Conservation (phyloP, 441 rosid species). For the Dalechampia spathulata region DNA sequence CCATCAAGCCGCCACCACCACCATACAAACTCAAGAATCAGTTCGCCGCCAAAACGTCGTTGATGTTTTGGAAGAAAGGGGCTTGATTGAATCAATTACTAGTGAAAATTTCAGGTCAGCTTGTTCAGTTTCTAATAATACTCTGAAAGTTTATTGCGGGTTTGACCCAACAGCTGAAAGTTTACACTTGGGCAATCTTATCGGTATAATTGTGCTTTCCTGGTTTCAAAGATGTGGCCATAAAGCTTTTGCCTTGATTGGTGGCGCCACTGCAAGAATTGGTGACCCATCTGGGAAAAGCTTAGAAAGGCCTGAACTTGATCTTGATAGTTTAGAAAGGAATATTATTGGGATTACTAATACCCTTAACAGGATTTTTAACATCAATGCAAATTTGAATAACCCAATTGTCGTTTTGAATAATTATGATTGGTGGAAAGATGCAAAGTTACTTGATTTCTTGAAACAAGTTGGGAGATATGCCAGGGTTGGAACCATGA, state of each 20-base stretch:
- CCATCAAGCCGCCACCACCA: conserved; percentile 16
- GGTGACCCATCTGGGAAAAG: conserved; percentile 98
- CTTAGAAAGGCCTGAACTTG: conserved; percentile 84
- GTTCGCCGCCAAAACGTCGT: conserved; percentile 40
- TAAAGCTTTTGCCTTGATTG: conserved; percentile 65
- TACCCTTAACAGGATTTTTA: conserved; percentile 40
- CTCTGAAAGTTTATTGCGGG: conserved; percentile 76
- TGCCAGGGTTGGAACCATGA: conserved; percentile 85
- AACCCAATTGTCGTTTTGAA: conserved; percentile 40
- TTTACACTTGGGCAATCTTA: conserved; percentile 84
- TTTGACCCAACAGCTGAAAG: conserved; percentile 96
- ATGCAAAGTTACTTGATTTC: conserved; percentile 63
- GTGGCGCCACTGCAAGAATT: conserved; percentile 88
- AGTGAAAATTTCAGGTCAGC: conserved; percentile 60
- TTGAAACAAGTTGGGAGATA: conserved; percentile 68
- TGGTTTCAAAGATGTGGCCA: conserved; percentile 95
- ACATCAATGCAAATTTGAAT: conserved; percentile 9
- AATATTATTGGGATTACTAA: conserved; percentile 50
- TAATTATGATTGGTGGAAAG: conserved; percentile 98
- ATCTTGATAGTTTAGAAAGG: conserved; percentile 40
- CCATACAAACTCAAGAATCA: conserved; percentile 2
- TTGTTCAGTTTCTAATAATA: conserved; percentile 30
- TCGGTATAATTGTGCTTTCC: conserved; percentile 85
- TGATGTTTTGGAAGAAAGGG: conserved; percentile 65
- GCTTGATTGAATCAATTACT: conserved; percentile 73